A percentile compares a stretch with the other conserved stretches of the same genome.
These are phyloP conservation scores for Perilla frutescens DNA, from an alignment of 257 asterid genomes.

Conservation along the genomic window DNA sequence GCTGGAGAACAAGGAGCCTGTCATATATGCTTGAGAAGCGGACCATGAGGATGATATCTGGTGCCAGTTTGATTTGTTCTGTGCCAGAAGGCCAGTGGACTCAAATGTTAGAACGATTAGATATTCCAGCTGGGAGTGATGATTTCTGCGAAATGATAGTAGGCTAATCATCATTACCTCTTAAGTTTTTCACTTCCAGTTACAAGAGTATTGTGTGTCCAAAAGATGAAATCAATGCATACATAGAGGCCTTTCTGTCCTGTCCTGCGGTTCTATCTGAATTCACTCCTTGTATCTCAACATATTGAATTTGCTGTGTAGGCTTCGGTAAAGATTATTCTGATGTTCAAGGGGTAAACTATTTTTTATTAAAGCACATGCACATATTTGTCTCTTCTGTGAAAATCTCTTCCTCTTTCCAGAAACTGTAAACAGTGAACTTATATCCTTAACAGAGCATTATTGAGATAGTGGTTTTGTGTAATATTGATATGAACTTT, in stretches of 20 bases:
- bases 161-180: constrained; percentile 42
- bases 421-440: no score
- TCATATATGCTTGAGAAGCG: constrained; percentile 80
- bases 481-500: neutral
- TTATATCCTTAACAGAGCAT: neutral
- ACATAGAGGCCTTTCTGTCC: neutral
- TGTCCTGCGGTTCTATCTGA: neutral
- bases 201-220: neutral
- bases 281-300: neutral
- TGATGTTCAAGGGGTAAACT: no score
- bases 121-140: constrained; percentile 46
- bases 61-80: constrained; percentile 70
- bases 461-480: constrained; percentile 6
- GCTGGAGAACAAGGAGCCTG: constrained; percentile 68
- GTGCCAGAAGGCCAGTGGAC: constrained; percentile 69
- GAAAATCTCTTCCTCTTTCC: no score
- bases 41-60: constrained; percentile 75
- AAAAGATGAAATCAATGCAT: neutral
- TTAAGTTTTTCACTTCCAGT: constrained; percentile 3
- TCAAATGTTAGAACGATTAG: constrained; percentile 58
- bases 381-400: no score
- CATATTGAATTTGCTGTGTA: neutral
- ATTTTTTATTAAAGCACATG: no score
- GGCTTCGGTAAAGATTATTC: no score
- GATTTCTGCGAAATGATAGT: constrained; percentile 57